phyloP scores from a whole-genome alignment of 2,329 filamentous ascomycete genomes.

The Fusarium sp. region DNA sequence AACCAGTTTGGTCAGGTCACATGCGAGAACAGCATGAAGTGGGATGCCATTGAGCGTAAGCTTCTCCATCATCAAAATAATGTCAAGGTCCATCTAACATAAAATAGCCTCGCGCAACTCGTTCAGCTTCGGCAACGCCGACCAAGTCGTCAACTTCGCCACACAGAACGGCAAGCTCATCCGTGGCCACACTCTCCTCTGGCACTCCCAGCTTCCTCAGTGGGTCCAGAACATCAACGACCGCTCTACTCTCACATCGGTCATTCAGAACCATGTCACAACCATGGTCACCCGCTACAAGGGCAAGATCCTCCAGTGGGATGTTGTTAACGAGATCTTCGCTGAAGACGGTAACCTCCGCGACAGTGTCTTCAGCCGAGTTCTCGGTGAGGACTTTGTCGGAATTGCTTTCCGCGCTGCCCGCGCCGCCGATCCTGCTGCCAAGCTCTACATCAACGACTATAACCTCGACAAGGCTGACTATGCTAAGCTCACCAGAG shows the following conservation, averaged over 20 bases:
- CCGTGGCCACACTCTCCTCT: conserved; percentile 75
- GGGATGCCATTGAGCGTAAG: conserved; percentile 60
- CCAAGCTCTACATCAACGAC: conserved; percentile 83
- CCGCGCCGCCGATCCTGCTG: conserved; percentile 72
- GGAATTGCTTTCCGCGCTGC: conserved; percentile 77
- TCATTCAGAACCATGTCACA: conserved; percentile 71
- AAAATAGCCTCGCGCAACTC: conserved; percentile 59
- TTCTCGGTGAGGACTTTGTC: conserved; percentile 78
- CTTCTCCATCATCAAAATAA: accelerated
- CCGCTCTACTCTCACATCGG: conserved; percentile 62
- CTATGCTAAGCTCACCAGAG: conserved; percentile 68
- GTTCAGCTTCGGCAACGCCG: conserved; percentile 71
- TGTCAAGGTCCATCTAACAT: neutral
- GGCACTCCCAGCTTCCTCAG: conserved; percentile 69
- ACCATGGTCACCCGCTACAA: conserved; percentile 70
- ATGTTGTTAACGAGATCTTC: conserved; percentile 76
- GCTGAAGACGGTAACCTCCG: conserved; percentile 71
- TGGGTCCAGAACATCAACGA: conserved; percentile 71
- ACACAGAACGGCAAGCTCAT: conserved; percentile 66
- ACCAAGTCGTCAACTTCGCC: conserved; percentile 71
- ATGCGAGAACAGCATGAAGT: conserved; percentile 79
- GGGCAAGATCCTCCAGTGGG: conserved; percentile 68
- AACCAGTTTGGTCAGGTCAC: conserved; percentile 74
- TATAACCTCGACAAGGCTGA: conserved; percentile 73
- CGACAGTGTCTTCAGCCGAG: conserved; percentile 71